Evolutionary conservation across 768 basidiomycete genomes (phyloP).

Genomic region (Lyophyllum shimeji): DNA sequence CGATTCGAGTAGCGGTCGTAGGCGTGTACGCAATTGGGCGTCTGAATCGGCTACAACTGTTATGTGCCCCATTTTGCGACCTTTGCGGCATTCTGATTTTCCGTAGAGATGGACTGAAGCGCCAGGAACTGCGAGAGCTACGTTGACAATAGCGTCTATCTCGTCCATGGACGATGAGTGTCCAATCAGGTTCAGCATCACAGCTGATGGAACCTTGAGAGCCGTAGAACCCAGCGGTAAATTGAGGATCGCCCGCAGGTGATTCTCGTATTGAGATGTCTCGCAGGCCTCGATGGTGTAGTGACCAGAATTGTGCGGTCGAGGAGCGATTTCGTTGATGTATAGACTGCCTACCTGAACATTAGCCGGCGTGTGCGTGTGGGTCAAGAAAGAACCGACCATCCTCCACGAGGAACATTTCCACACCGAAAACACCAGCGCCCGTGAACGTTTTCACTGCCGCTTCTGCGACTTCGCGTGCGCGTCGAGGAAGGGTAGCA

Average conservation of each 20-base stretch:
- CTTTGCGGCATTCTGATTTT: conserved; percentile 86
- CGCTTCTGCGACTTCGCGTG: conserved; percentile 72
- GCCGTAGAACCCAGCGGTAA: conserved; percentile 88
- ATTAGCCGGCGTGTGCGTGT: conserved; percentile 1
- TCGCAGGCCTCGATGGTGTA: conserved; percentile 98
- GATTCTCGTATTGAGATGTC: conserved; percentile 96
- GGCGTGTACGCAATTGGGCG: conserved; percentile 62
- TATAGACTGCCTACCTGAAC: conserved; percentile 59
- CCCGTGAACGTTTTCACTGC: conserved; percentile 80
- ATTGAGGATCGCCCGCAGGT: conserved; percentile 89
- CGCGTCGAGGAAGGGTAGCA: conserved; percentile 53
- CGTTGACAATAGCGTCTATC: conserved; percentile 52
- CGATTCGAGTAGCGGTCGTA: conserved; percentile 72
- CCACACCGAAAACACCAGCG: conserved; percentile 95
- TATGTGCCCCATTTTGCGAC: conserved; percentile 97
- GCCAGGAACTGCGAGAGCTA: conserved; percentile 70
- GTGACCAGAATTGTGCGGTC: conserved; percentile 98
- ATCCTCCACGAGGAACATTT: conserved; percentile 92
- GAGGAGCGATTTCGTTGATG: conserved; percentile 96
- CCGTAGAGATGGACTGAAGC: conserved; percentile 90
- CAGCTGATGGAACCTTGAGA: conserved; percentile 82
- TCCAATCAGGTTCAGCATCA: conserved; percentile 97
- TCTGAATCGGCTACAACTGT: conserved; percentile 86
- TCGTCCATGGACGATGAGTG: conserved; percentile 63
- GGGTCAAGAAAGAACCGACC: conserved; percentile 45